Evolutionary conservation across 2,329 filamentous ascomycete species (phyloP).

Genomic region (Xylariaceae sp.): DNA sequence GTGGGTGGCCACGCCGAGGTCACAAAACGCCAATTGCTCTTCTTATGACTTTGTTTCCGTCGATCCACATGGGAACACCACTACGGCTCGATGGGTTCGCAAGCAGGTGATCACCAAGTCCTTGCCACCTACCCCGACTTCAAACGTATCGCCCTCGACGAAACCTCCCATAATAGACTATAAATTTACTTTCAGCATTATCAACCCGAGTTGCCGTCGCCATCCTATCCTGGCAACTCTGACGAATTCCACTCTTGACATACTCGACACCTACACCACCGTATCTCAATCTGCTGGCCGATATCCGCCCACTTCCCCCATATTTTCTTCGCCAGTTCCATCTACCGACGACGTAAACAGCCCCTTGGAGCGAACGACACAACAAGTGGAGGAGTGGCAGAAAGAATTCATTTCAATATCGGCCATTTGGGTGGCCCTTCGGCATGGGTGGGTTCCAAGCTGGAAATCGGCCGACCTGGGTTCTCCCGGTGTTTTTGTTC

Average conservation of each 20-base stretch:
- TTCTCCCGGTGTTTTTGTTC: slow-evolving; percentile 11
- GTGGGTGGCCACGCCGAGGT: slow-evolving; percentile 58
- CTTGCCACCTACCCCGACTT: slow-evolving; percentile 29
- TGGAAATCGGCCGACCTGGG: slow-evolving; percentile 37
- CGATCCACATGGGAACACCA: slow-evolving; percentile 59
- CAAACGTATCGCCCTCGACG: slow-evolving; percentile 24
- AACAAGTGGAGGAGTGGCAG: slow-evolving; percentile 47
- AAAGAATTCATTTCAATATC: slow-evolving; percentile 55
- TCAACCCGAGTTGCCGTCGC: slow-evolving; percentile 67
- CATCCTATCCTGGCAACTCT: slow-evolving; percentile 77
- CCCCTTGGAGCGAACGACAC: slow-evolving; percentile 37
- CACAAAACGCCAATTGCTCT: slow-evolving; percentile 44
- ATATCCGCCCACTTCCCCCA: slow-evolving; percentile 48
- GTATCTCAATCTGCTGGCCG: slow-evolving; percentile 53
- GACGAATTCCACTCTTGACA: slow-evolving; percentile 64
- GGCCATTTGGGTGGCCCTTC: slow-evolving; percentile 54
- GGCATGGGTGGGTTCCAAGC: slow-evolving; percentile 46
- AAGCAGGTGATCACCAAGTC: slow-evolving; percentile 40
- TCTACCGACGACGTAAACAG: slow-evolving; percentile 13
- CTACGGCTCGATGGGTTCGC: slow-evolving; percentile 71
- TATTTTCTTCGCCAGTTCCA: slow-evolving; percentile 26
- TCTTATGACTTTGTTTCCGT: slow-evolving; percentile 68
- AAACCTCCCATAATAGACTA: slow-evolving; percentile 42
- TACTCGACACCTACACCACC: slow-evolving; percentile 68
- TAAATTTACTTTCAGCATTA: slow-evolving; percentile 77